These are phyloP conservation scores for Helianthus tuberosus DNA, from an alignment of 129 eudicot species.

Conservation along the genomic window DNA sequence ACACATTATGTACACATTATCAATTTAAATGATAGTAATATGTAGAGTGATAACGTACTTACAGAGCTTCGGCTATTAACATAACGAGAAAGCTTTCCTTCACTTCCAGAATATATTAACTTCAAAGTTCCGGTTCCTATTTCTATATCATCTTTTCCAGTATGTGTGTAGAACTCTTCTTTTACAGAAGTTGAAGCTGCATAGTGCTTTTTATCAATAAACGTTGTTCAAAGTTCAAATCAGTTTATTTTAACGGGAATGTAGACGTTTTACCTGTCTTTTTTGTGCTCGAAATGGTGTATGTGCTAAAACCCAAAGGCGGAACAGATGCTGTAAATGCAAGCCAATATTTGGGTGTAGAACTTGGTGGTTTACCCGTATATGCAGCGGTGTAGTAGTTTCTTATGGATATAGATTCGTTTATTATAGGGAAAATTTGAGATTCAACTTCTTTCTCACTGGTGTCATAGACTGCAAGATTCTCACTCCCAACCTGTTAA, in stretches of 20 bases:
- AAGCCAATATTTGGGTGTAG: conserved; percentile 68
- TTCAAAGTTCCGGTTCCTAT: conserved; percentile 78
- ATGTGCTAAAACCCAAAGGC: conserved; percentile 89
- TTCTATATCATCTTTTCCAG: conserved; percentile 42
- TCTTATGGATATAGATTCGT: conserved; percentile 59
- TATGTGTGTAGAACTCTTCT: conserved; percentile 33
- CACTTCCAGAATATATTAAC: conserved; percentile 66
- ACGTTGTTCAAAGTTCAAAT: neutral
- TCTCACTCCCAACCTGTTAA: conserved; percentile 67
- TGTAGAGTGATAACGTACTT: conserved; percentile 24
- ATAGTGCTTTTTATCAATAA: neutral
- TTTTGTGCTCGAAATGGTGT: conserved; percentile 49
- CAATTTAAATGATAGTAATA: neutral
- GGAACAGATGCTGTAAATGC: conserved; percentile 82
- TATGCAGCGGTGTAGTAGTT: conserved; percentile 66
- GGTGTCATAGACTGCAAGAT: conserved; percentile 70
- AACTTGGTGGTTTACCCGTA: conserved; percentile 59
- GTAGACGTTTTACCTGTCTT: conserved; percentile 39
- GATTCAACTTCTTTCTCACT: conserved; percentile 61
- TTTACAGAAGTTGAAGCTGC: conserved; percentile 54
- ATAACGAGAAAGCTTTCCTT: conserved; percentile 66
- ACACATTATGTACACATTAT: conserved; percentile 15
- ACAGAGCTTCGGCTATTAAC: conserved; percentile 63
- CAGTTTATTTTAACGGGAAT: neutral
- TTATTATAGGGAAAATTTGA: conserved; percentile 77